A percentile compares a stretch with the other conserved stretches of the same genome.
phyloP scores from a whole-genome alignment of 495 filamentous ascomycete species.

The Neurospora sp. region DNA sequence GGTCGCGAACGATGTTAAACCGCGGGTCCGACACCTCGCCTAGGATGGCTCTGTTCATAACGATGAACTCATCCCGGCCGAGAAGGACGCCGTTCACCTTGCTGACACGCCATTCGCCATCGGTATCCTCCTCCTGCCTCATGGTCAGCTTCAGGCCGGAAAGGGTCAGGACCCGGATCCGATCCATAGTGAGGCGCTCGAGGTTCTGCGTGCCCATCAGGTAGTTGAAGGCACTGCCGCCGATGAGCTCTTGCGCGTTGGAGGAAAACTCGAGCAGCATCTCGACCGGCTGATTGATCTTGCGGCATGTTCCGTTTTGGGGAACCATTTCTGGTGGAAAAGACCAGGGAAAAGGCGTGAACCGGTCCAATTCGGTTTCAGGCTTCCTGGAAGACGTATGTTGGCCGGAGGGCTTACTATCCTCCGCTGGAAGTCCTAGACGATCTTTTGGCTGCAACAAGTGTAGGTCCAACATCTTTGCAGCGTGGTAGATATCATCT shows the following conservation, averaged over 20 bases:
- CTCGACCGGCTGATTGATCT: constrained; percentile 39
- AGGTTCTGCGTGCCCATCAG: constrained; percentile 38
- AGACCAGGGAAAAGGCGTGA: constrained; percentile 86
- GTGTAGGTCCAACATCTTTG: constrained; percentile 74
- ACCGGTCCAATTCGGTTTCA: constrained; percentile 48
- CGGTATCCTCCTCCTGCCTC: constrained; percentile 50
- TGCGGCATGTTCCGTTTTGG: constrained; percentile 58
- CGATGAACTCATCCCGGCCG: constrained; percentile 83
- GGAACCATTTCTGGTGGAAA: constrained; percentile 66
- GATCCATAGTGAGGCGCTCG: constrained; percentile 46
- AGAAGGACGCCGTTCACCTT: constrained; percentile 71
- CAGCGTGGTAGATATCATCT: constrained; percentile 83
- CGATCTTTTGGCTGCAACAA: constrained; percentile 36
- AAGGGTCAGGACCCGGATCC: constrained; percentile 69
- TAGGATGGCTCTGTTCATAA: constrained; percentile 66
- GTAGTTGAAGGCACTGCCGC: constrained; percentile 47
- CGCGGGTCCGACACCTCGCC: constrained; percentile 70
- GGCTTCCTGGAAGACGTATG: constrained; percentile 4
- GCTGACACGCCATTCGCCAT: constrained; percentile 53
- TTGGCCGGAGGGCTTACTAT: constrained; percentile 33
- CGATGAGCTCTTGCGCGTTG: constrained; percentile 42
- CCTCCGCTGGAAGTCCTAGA: constrained; percentile 11
- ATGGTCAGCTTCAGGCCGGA: constrained; percentile 70
- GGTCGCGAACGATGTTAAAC: constrained; percentile 70
- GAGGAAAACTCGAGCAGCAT: constrained; percentile 77